phyloP scores from a whole-genome alignment of 179 eudicot genomes.

The Beta corolliflora region DNA sequence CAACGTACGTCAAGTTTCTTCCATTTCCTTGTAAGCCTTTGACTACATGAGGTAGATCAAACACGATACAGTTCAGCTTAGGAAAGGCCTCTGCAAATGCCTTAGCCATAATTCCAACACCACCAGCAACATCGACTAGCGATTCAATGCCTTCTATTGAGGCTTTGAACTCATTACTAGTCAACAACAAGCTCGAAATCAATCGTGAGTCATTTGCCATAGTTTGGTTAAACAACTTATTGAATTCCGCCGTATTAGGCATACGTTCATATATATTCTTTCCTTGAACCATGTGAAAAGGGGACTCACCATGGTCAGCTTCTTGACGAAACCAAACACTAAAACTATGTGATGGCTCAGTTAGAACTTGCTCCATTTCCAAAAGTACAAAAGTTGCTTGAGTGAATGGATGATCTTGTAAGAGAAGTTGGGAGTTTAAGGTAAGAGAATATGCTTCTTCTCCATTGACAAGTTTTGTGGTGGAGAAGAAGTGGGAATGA shows the following conservation, averaged over 20 bases:
- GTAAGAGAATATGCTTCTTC: slow-evolving; percentile 27
- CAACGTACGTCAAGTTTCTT: slow-evolving; percentile 25
- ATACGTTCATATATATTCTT: slow-evolving; percentile 24
- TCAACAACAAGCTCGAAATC: slow-evolving; percentile 18
- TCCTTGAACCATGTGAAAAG: slow-evolving; percentile 33
- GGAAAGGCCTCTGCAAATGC: slow-evolving; percentile 34
- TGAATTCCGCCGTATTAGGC: not conserved
- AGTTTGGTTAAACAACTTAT: slow-evolving; percentile 23
- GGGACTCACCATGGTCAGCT: slow-evolving; percentile 8
- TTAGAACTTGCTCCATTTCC: slow-evolving; percentile 27
- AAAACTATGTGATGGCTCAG: slow-evolving; percentile 19
- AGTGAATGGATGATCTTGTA: slow-evolving; percentile 31
- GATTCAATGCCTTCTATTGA: slow-evolving; percentile 34
- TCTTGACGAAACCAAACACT: slow-evolving; percentile 29
- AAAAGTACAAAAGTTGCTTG: slow-evolving; percentile 23
- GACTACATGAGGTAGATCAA: slow-evolving; percentile 38
- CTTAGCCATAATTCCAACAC: slow-evolving; percentile 34
- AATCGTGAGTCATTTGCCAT: slow-evolving; percentile 43
- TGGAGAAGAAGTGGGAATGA: not conserved
- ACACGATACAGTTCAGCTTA: slow-evolving; percentile 23
- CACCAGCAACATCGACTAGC: slow-evolving; percentile 49
- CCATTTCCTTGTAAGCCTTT: slow-evolving; percentile 19
- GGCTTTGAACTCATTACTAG: slow-evolving; percentile 14
- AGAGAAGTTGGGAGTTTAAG: slow-evolving; percentile 23
- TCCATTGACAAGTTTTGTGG: not conserved